Conservation (phyloP, 768 basidiomycete genomes). For the Mycena albidolilacea region DNA sequence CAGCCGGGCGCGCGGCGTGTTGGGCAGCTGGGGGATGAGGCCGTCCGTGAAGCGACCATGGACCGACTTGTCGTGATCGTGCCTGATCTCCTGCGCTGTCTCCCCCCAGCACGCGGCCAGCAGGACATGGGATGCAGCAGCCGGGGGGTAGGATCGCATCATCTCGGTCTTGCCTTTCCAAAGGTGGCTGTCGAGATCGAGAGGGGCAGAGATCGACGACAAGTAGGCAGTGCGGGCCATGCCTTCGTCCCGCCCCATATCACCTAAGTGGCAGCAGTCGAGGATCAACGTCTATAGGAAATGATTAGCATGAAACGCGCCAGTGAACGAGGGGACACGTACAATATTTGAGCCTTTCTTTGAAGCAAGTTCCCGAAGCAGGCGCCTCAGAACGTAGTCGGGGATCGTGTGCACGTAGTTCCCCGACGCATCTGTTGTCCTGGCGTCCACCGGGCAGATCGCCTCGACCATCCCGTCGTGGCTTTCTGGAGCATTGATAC, state of each 20-base stretch:
- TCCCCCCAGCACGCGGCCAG: not conserved
- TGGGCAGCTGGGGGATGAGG: not conserved
- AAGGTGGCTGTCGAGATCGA: not conserved
- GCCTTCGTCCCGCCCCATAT: not conserved
- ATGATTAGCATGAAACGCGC: not conserved
- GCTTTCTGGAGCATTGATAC: not conserved
- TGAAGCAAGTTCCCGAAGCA: not conserved
- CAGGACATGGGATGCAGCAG: not conserved
- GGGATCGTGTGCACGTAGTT: constrained; percentile 8
- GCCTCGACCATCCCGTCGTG: not conserved
- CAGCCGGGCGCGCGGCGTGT: not conserved
- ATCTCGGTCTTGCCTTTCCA: not conserved
- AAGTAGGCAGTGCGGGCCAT: not conserved
- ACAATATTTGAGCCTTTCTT: constrained; percentile 17
- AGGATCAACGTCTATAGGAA: not conserved
- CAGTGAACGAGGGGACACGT: not conserved
- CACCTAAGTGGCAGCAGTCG: not conserved
- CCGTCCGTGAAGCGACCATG: not conserved
- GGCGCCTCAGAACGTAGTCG: constrained; percentile 14
- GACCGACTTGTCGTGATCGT: not conserved
- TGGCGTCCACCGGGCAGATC: constrained; percentile 14
- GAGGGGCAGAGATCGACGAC: not conserved
- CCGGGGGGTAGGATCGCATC: not conserved
- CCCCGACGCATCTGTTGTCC: not conserved
- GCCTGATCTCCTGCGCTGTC: not conserved